Evolutionary conservation across 768 basidiomycete species (phyloP), one percentile per base, ranked within the genome.

Genomic region (Clitopilus hobsonii): DNA sequence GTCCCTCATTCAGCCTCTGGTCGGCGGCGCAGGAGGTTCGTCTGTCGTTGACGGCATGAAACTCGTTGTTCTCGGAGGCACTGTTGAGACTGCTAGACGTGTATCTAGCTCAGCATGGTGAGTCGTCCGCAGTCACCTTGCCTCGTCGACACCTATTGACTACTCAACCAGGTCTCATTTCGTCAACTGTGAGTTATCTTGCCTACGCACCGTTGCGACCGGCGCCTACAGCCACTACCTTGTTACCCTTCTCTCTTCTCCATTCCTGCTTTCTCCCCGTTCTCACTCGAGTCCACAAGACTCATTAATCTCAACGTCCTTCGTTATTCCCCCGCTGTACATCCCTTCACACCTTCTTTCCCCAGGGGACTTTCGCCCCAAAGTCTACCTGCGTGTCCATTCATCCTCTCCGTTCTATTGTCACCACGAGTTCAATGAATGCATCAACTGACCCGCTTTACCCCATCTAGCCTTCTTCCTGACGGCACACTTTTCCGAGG

Each of bases 11-110:
- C 85, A 88, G 65, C 89, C 89, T 58, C 84, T 91, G 67, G 84
- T 89, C 62, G 85, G 84, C 71, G 83, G 84, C 70, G 82, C 78
- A 65, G 85, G 82, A 51, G 82, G 85, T 60, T 88, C 86, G 24
- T 89, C 88, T 49, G 83, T 91, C 75, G 81, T 93, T 70, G 90
- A 93, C 65, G 91, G 89, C 60, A 85, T 91, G 77, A 93, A 93
- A 73, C 88, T 92, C 66, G 91, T 93, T 71, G 88, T 92, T 45
- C 78, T 93, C 51, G 90, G 90, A 56, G 90, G 90, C 54, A 91
- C 91, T 1, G 91, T 93, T 55, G 90, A 92, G 72, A 93, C 90
- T 0, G 90, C 90, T 0, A 78, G 90, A 63, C 75, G 90, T 58
- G 83, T 91, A 27, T 89, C 88, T 20, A 89, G 88, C 70, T 85